Percentiles rank a stretch among this genome's conserved stretches.
Conservation (phyloP, 2,329 filamentous ascomycete genomes). For the Colletotrichum abscissum region DNA sequence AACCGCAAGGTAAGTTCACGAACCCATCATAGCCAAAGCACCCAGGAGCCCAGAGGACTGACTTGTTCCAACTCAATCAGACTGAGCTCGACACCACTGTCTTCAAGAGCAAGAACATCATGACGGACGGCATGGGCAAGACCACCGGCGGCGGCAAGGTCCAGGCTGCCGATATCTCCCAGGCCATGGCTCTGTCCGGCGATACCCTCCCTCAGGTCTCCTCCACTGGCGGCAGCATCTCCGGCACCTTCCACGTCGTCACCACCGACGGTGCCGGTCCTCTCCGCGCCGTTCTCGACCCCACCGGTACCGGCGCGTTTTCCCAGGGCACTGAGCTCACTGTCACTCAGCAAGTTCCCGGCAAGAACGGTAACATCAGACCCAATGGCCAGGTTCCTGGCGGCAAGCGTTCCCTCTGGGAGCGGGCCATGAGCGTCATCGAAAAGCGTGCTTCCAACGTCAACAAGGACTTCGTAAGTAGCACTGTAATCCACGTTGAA, state of each 20-base stretch:
- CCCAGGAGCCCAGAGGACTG: not conserved
- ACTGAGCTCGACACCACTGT: constrained; percentile 59
- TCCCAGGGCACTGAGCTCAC: constrained; percentile 42
- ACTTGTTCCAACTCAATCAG: not conserved
- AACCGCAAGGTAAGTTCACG: constrained; percentile 44
- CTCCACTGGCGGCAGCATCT: constrained; percentile 44
- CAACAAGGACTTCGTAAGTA: constrained; percentile 41
- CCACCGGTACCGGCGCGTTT: constrained; percentile 49
- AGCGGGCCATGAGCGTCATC: constrained; percentile 38
- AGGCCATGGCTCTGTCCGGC: constrained; percentile 50
- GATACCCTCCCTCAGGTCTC: constrained; percentile 53
- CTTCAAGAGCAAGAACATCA: constrained; percentile 49
- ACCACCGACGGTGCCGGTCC: constrained; percentile 55
- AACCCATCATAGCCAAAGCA: not conserved
- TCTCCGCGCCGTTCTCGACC: constrained; percentile 50
- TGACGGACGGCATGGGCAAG: constrained; percentile 50
- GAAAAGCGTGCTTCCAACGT: constrained; percentile 45
- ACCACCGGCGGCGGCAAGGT: constrained; percentile 51
- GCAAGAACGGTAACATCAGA: constrained; percentile 47
- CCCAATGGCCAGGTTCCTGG: constrained; percentile 32
- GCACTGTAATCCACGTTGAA: not conserved
- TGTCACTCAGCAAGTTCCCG: constrained; percentile 49
- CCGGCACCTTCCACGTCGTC: constrained; percentile 52
- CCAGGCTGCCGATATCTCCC: constrained; percentile 44
- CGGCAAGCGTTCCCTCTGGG: constrained; percentile 22